These are phyloP conservation scores for Hyphopichia fennica DNA, from an alignment of 1,139 yeast genomes.

Conservation along the genomic window DNA sequence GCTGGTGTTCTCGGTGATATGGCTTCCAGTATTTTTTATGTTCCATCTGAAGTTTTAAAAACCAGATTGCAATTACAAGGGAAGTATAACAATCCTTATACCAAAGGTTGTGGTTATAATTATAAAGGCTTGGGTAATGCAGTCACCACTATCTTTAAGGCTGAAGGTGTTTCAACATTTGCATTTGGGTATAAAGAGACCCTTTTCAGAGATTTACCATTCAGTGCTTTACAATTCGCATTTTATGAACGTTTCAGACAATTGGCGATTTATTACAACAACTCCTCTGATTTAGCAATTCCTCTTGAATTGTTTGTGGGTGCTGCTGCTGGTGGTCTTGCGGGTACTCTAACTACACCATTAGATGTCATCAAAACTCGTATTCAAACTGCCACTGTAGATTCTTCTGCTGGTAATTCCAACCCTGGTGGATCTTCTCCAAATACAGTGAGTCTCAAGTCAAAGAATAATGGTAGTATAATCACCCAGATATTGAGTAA, in stretches of 20 bases:
- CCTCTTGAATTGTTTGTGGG: constrained; percentile 76
- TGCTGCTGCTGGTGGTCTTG: constrained; percentile 95
- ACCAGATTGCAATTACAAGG: constrained; percentile 94
- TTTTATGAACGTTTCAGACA: constrained; percentile 85
- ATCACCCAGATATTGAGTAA: constrained; percentile 28
- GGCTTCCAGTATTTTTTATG: constrained; percentile 87
- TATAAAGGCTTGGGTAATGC: constrained; percentile 75
- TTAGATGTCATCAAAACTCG: constrained; percentile 93
- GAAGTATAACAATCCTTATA: constrained; percentile 72
- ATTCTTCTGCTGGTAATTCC: constrained; percentile 9
- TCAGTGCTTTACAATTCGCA: constrained; percentile 93
- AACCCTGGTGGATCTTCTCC: neutral
- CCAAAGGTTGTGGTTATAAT: constrained; percentile 78
- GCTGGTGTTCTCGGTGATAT: constrained; percentile 93
- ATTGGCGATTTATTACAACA: constrained; percentile 50
- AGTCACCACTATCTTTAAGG: constrained; percentile 54
- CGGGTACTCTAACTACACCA: constrained; percentile 82
- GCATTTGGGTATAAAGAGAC: constrained; percentile 95
- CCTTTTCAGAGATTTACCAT: constrained; percentile 85
- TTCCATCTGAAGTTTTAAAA: constrained; percentile 96
- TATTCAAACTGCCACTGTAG: constrained; percentile 64
- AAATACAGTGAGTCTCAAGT: neutral
- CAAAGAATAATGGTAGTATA: constrained; percentile 1
- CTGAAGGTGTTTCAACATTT: constrained; percentile 75
- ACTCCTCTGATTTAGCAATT: constrained; percentile 53